These are phyloP conservation scores for Thermoascus crustaceus DNA, from an alignment of 2,329 filamentous ascomycete genomes.

Conservation along the genomic window DNA sequence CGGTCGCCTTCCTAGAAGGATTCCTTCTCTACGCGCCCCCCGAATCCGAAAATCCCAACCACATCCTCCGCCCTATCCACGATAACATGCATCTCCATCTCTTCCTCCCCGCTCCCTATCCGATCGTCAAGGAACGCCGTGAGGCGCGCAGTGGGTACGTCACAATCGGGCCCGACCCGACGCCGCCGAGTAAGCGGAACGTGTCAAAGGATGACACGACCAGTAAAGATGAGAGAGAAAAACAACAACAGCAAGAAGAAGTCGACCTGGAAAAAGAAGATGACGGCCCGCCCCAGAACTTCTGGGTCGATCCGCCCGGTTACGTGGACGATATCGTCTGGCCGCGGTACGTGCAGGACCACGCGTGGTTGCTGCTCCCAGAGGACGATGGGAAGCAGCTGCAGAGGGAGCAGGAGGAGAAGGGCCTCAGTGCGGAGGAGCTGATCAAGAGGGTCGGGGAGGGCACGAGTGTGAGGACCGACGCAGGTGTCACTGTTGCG, in stretches of 20 bases:
- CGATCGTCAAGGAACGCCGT: conserved; percentile 32
- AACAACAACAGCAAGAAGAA: conserved; percentile 6
- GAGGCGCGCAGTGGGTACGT: conserved; percentile 40
- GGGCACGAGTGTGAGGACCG: conserved; percentile 35
- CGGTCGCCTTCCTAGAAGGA: conserved; percentile 72
- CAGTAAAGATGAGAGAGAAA: conserved; percentile 1
- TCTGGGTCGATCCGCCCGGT: conserved; percentile 89
- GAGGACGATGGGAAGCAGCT: conserved; percentile 60
- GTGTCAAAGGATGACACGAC: conserved; percentile 1
- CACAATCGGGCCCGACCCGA: conserved; percentile 34
- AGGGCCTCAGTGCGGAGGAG: conserved; percentile 15
- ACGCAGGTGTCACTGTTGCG: conserved; percentile 38
- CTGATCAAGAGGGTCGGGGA: conserved; percentile 23
- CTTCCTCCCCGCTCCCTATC: conserved; percentile 64
- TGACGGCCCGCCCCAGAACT: conserved; percentile 54
- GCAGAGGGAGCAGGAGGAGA: conserved; percentile 37
- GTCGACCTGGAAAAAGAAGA: conserved; percentile 23
- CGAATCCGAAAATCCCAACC: conserved; percentile 10
- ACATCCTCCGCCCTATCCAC: conserved; percentile 23
- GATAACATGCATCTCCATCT: conserved; percentile 60
- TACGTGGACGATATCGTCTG: conserved; percentile 94
- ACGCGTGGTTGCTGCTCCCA: conserved; percentile 68
- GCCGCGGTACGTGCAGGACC: conserved; percentile 82
- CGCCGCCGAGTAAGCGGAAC: conserved; percentile 9
- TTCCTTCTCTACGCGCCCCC: conserved; percentile 68